Base-by-base conservation (phyloP, 1,139 yeast species). In the Dujonia santamariae region DNA sequence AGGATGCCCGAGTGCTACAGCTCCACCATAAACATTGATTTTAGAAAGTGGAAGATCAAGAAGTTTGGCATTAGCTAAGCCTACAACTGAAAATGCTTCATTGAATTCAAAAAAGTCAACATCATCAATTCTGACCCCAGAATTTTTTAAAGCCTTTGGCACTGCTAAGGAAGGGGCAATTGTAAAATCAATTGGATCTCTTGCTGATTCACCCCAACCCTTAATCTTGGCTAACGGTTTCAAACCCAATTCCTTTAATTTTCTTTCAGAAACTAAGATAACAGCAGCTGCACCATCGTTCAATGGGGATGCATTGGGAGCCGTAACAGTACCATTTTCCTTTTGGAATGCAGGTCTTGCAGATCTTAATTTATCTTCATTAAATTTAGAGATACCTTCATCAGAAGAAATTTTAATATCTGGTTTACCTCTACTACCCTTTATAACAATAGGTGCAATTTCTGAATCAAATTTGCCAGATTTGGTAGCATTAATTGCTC, bases 121-220 rank as follows among this genome's bases (percentile, higher is more conserved):
- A 40, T 85, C 80, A 37, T 75, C 74, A 18, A 40, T 30, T 28
- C 65, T 49, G 27, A 90, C 52, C 38, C 79, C 78, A 31, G 97
- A 96, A 54, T 83, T 95, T 65, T 86, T 85, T 54, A 92, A 70
- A 30, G 97, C 97, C 74, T 88, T 90, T 67, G 96, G 96, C 51
- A 90, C 79, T 36, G 97, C 96, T 54, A 86, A 70, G 29, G 95
- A 68, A 47, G 98, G 98, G 19, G 97, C 87, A 61, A 92, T 84
- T 40, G 97, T 90, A 74, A 90, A 92, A 66, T 87, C 94, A 51
- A 82, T 77, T 46, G 98, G 97, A 33, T 79, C 80, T 58, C 88
- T 88, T 37, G 95, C 97, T 53, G 97, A 97, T 61, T 92, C 98
- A 64, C 96, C 97, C 96, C 96, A 90, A 43, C 96, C 96, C 38